Evolutionary conservation across 352 stramenopile species (phyloP).

Genomic region (Phytophthora idaei): DNA sequence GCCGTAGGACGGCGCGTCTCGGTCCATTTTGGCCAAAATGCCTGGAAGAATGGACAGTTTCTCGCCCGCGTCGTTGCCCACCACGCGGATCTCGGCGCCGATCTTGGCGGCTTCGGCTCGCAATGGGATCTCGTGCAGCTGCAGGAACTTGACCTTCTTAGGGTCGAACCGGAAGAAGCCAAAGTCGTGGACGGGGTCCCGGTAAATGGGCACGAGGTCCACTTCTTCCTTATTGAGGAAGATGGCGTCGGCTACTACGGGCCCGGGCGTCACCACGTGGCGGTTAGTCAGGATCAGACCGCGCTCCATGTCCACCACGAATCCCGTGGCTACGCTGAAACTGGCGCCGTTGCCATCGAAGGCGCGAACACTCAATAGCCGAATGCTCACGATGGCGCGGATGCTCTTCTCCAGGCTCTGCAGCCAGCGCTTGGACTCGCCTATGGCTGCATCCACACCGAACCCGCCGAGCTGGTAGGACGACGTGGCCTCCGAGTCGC

Average conservation of each 20-base stretch:
- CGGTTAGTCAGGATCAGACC: constrained; percentile 93
- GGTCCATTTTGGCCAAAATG: constrained; percentile 91
- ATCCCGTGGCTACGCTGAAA: constrained; percentile 91
- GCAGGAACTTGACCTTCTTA: constrained; percentile 86
- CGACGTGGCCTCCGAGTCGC: constrained; percentile 4
- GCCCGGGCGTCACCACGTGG: constrained; percentile 91
- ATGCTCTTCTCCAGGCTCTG: constrained; percentile 71
- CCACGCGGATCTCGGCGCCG: constrained; percentile 90
- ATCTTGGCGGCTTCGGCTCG: constrained; percentile 86
- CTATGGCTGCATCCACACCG: constrained; percentile 39
- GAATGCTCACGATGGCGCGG: constrained; percentile 88
- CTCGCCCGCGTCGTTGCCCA: constrained; percentile 93
- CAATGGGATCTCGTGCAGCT: constrained; percentile 89
- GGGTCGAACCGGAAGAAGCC: constrained; percentile 92
- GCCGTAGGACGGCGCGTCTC: constrained; percentile 89
- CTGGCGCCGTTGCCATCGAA: constrained; percentile 89
- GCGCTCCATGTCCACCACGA: constrained; percentile 89
- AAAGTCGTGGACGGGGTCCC: constrained; percentile 94
- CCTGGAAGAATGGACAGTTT: constrained; percentile 92
- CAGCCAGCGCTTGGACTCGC: constrained; percentile 78
- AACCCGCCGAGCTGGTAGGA: constrained; percentile 43
- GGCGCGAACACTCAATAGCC: constrained; percentile 81
- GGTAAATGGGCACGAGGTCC: constrained; percentile 89
- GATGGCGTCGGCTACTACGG: constrained; percentile 89
- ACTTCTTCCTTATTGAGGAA: constrained; percentile 95